Base-by-base conservation (phyloP, 2,329 filamentous ascomycete species). In the Mycosphaerella arachidis region DNA sequence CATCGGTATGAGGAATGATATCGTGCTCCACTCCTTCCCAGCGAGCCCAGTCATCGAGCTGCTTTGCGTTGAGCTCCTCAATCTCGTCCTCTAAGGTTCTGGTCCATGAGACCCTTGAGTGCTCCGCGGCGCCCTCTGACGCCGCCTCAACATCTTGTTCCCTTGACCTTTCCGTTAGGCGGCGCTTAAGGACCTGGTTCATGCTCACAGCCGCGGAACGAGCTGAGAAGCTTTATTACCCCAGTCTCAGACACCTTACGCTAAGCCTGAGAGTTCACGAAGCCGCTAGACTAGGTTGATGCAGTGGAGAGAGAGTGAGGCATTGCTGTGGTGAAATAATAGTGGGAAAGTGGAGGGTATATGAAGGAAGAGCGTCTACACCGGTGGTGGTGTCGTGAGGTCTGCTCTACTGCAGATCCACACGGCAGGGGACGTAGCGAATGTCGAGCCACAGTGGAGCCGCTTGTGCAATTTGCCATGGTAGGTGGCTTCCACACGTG, bases 1-100 rank as follows among this genome's bases (percentile, higher is more conserved):
- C 64, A 48, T 63, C 62, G 27, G 62, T 64, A 56, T 66, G 64
- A 6, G 64, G 64, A 9, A 56, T 51, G 54, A 56, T 56, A 24
- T 9, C 40, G 18, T 56, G 30, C 35, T 56, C 54, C 4, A 24
- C 35, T 43, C 43, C 54, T 13, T 24, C 13, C 54, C 54, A 56
- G 6, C 40, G 54, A 5, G 12, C 30, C 54, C 54, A 56, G 20
- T 48, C 54, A 18, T 10, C 24, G 9, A n/a, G 24, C 45, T 56
- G 54, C 5, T 48, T 9, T 10, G 7, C 27, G 6, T 56, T 30
- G 13, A 56, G 43, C 40, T 56, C 45, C 4, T 35, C 43, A 6
- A 48, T 35, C 9, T 33, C 45, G 16, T 56, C 29, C 31, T 48
- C 20, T 7, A 50, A 7, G 30, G 12, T 48, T n/a, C 52, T 48